phyloP scores from a whole-genome alignment of 371 early-diverging fungal species.

The Mortierella sp. region DNA sequence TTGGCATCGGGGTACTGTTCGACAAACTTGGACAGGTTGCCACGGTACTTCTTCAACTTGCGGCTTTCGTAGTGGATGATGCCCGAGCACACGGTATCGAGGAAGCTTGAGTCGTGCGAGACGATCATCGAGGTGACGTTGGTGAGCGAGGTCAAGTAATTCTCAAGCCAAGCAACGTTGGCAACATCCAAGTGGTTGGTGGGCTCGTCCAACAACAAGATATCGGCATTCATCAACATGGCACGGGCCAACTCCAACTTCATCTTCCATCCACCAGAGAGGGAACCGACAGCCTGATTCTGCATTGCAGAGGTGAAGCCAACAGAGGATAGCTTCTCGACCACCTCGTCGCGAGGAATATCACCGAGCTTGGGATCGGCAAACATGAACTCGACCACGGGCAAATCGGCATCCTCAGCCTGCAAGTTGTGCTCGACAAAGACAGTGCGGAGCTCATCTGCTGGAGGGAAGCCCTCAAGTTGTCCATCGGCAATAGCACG shows the following conservation, averaged over 20 bases:
- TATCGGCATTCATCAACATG: constrained; percentile 88
- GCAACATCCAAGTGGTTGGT: constrained; percentile 94
- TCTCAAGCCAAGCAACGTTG: constrained; percentile 89
- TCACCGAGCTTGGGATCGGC: constrained; percentile 43
- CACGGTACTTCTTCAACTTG: constrained; percentile 85
- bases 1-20: constrained; percentile 83
- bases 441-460: constrained; percentile 79
- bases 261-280: constrained; percentile 91
- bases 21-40: constrained; percentile 90
- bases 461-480: constrained; percentile 87
- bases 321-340: constrained; percentile 31
- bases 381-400: constrained; percentile 57
- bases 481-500: constrained; percentile 86
- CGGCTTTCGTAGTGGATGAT: constrained; percentile 86
- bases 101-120: constrained; percentile 92
- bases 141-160: constrained; percentile 79
- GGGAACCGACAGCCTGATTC: constrained; percentile 43
- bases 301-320: constrained; percentile 49
- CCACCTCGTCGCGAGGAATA: constrained; percentile 42
- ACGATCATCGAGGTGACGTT: constrained; percentile 89
- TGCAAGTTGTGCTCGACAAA: constrained; percentile 87
- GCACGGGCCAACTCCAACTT: constrained; percentile 90
- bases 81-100: constrained; percentile 89
- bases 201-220: constrained; percentile 92
- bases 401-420: constrained; percentile 80